Base-by-base conservation (phyloP, 306 rosid species). In the Rosa rugosa region DNA sequence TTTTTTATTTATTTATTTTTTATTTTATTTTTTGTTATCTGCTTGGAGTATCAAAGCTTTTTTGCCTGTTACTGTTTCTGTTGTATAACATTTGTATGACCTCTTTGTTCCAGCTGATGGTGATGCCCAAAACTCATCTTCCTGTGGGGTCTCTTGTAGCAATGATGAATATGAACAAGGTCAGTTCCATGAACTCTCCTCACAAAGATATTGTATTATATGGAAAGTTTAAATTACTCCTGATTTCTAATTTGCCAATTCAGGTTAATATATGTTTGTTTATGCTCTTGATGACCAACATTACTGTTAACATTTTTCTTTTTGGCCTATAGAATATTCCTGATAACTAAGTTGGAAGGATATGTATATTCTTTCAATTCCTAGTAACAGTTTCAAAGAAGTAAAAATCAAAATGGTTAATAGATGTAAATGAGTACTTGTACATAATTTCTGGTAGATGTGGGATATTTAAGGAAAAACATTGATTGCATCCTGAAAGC, bases 81-180 rank as follows among this genome's bases (percentile, higher is more conserved):
- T 23, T 51, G 10, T 0, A 11, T 53, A n/a, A 11, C n/a, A 40
- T 56, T 20, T n/a, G 11, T 54, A 1, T 34, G 65, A 34, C 20
- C 64, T 38, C 50, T 73, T 53, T 72, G 65, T 50, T 73, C 22
- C 50, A 73, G 77, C 47, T 20, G 49, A 25, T 53, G 47, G 59
- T 50, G 66, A 18, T 53, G 9, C 41, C 23, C 66, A 11, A 73
- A 18, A 18, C 65, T 18, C 57, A 22, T 73, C 66, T 56, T 23
- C 57, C 8, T 23, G 40, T 4, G 57, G 18, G 57, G 11, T 45
- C 22, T 34, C 56, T 70, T n/a, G 4, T 70, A 27, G 34, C 16
- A 25, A 46, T 70, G 57, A 70, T 36, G 25, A 71, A n/a, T 12
- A 7, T 22, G 27, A 56, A 57, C 27, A 22, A 57, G 77, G 77